Base-by-base conservation (phyloP, 805 yeast genomes). In the Ogataea wickerhamii region DNA sequence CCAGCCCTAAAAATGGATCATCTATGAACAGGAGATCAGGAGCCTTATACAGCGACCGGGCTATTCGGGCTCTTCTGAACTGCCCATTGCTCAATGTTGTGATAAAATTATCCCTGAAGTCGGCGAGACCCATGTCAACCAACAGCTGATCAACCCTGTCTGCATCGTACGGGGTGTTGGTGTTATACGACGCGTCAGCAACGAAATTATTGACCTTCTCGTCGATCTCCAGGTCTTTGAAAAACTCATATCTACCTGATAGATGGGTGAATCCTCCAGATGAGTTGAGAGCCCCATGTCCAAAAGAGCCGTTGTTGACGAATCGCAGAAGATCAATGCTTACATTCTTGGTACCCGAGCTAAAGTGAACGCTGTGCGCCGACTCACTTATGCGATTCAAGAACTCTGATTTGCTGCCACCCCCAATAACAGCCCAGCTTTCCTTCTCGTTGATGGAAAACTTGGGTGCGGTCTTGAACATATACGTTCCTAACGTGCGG, bases 31-130 rank as follows among this genome's bases (percentile, higher is more conserved):
- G 62, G 21, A 88, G 47, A 30, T 68, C 66, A 0, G 97, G 95
- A 23, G 73, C 64, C 31, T 68, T 66, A 38, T 87, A 70, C 29
- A 93, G 51, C 0, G 88, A 78, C 43, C 75, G 73, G 0, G 96
- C 98, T 19, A 93, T 64, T 44, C 96, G 71, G 0, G 97, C 95
- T 35, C 98, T 69, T 50, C 98, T 71, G 58, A 85, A 79, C 60
- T 93, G 98, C 0, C 98, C 98, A 59, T 93, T 93, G 58, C 95
- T 85, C 30, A 93, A 66, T 0, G 91, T 85, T 58, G 87, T 86
- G 23, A 85, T 76, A 87, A 95, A 91, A 42, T 87, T 74, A 38
- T 77, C 70, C 37, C 76, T 68, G 33, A 88, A 59, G 0, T 74
- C 79, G 5, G 57, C 60, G 42, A 91, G 64, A 34, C 74, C 67